Base-by-base conservation (phyloP, 495 filamentous ascomycete species). In the Penicillium lividum region DNA sequence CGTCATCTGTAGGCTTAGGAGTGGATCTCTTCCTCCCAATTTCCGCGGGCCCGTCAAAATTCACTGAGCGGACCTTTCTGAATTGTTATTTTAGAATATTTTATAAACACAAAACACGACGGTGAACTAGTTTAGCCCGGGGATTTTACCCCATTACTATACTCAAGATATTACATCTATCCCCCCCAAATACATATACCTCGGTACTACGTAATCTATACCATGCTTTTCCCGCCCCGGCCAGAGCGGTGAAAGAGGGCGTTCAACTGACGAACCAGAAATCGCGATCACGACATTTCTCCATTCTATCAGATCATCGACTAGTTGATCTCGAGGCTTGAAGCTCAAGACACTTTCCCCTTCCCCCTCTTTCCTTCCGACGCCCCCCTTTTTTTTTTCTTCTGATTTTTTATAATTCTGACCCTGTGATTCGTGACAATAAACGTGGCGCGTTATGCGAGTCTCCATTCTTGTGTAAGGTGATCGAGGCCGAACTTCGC, bases 291-390 rank as follows among this genome's bases (percentile, higher is more conserved):
- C 77, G 77, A 78, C 75, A 79, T 79, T 77, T 77, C 73, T 73
- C 74, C 77, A 77, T 77, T 71, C 60, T 67, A 79, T 79, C 73
- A 77, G 71, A 75, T 76, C 74, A 78, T 77, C 72, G 64, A 64
- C 67, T 68, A 76, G 67, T 49, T 46, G 57, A 57, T 67, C 58
- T 60, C 49, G 56, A 61, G 46, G 42, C 61, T 66, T 55, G 53
- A 38, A 43, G 38, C 38, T 40, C 40, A 4, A 11, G n/a, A 5
- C 34, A 34, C 34, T 30, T 40, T 18, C 31, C 40, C n/a, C 13
- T 49, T 40, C 31, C 53, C 62, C 34, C 50, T 13, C 25, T 22
- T 33, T 49, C 33, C 16, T 10, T 36, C 16, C 46, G 22, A 33
- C 47, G 43, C 55, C 54, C 53, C 47, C 44, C 42, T 34, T 42